phyloP scores from a whole-genome alignment of 371 early-diverging fungal genomes.

The Rhizopus stolonifer region DNA sequence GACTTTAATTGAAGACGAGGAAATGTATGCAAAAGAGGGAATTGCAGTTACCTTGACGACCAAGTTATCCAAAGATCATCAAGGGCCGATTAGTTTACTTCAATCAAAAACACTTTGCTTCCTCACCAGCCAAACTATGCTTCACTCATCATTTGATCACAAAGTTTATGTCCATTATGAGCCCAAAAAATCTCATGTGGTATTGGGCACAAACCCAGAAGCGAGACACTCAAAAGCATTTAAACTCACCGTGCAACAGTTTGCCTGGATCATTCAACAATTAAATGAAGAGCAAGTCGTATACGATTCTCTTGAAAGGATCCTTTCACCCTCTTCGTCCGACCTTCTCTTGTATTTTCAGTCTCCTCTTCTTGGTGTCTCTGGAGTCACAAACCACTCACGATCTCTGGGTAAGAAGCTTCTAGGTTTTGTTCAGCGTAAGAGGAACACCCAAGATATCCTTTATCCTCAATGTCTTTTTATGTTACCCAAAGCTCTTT shows the following conservation, averaged over 20 bases:
- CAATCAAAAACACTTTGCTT: conserved; percentile 6
- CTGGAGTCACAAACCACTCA: conserved; percentile 1
- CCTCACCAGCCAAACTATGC: neutral
- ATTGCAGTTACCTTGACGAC: conserved; percentile 35
- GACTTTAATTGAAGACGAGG: neutral
- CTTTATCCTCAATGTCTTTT: conserved; percentile 21
- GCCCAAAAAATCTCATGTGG: conserved; percentile 27
- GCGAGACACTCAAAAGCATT: conserved; percentile 22
- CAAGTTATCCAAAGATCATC: conserved; percentile 12
- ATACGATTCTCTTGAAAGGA: conserved; percentile 6
- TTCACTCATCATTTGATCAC: neutral
- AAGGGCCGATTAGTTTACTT: conserved; percentile 18
- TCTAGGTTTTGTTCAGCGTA: conserved; percentile 19
- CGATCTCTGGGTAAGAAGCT: conserved; percentile 18
- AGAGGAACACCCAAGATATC: neutral
- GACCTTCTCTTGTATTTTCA: neutral
- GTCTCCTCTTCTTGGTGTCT: conserved; percentile 26
- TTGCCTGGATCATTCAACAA: conserved; percentile 38
- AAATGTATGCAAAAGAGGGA: conserved; percentile 11
- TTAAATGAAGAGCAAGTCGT: conserved; percentile 33
- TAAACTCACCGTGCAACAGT: conserved; percentile 34
- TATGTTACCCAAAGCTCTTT: conserved; percentile 38
- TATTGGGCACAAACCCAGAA: conserved; percentile 29
- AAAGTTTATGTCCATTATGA: conserved; percentile 42
- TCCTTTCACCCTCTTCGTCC: neutral